A percentile compares a stretch with the other conserved stretches of the same genome.
These are phyloP conservation scores for Penicillium desertorum DNA, from an alignment of 495 filamentous ascomycete genomes.

Conservation along the genomic window DNA sequence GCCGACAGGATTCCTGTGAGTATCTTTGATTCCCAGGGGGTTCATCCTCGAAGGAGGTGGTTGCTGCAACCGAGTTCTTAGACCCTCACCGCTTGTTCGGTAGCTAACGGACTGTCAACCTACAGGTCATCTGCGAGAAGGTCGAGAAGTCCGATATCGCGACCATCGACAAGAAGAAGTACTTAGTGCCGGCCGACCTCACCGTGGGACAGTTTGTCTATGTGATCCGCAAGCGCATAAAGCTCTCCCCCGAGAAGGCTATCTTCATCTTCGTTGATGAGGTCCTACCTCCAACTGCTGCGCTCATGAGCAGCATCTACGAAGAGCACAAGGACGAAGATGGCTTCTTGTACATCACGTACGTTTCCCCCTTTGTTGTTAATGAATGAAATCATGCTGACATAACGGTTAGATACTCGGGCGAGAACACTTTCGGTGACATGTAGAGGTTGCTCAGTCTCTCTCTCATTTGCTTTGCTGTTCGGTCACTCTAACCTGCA, in stretches of 20 bases:
- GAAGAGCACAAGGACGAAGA: slow-evolving; percentile 90
- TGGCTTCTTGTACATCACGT: slow-evolving; percentile 60
- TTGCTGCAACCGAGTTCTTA: slow-evolving; percentile 1
- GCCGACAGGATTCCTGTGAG: slow-evolving; percentile 96
- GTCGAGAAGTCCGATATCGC: slow-evolving; percentile 99
- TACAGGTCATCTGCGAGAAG: slow-evolving; percentile 98
- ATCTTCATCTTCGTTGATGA: slow-evolving; percentile 99
- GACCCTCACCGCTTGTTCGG: slow-evolving; percentile 44
- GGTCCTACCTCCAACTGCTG: slow-evolving; percentile 93
- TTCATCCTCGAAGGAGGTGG: neutral
- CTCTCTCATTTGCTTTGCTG: slow-evolving; percentile 12
- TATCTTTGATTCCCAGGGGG: slow-evolving; percentile 22
- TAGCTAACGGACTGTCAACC: slow-evolving; percentile 28
- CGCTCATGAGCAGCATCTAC: slow-evolving; percentile 99
- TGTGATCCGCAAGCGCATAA: slow-evolving; percentile 99
- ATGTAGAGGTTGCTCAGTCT: slow-evolving; percentile 29
- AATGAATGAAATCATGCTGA: slow-evolving; percentile 26
- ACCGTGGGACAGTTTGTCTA: slow-evolving; percentile 99
- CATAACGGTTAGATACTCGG: slow-evolving; percentile 74
- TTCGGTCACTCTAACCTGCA: neutral
- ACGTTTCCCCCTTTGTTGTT: slow-evolving; percentile 23
- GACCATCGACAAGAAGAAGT: slow-evolving; percentile 99
- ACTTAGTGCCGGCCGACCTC: slow-evolving; percentile 94
- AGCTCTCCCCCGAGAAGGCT: slow-evolving; percentile 98
- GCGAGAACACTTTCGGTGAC: slow-evolving; percentile 97